A percentile compares a stretch with the other conserved stretches of the same genome.
Conservation (phyloP, 2,329 filamentous ascomycete genomes). For the Xylaria sp. region DNA sequence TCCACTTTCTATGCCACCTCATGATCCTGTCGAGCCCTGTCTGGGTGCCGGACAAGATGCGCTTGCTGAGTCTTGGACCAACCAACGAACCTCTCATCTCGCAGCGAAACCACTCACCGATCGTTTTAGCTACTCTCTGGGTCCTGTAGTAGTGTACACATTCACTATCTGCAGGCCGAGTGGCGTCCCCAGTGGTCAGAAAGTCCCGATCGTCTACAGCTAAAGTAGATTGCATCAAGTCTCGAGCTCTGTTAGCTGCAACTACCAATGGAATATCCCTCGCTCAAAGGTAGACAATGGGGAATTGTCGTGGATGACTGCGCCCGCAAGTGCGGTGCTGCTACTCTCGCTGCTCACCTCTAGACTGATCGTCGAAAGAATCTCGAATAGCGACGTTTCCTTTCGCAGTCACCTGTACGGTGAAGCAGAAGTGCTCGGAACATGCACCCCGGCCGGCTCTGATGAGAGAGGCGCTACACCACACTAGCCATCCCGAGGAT, state of each 20-base stretch:
- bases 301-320: background rate
- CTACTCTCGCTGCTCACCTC: slow-evolving; percentile 4
- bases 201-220: slow-evolving; percentile 5
- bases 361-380: background rate
- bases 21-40: slow-evolving; percentile 23
- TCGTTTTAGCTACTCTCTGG: slow-evolving; percentile 4
- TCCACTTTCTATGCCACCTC: slow-evolving; percentile 33
- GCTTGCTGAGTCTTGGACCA: slow-evolving; percentile 14
- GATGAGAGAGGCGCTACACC: slow-evolving; percentile 14
- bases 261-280: background rate
- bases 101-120: slow-evolving; percentile 21
- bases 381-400: background rate
- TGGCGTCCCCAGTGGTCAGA: slow-evolving; percentile 23
- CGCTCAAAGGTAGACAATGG: background rate
- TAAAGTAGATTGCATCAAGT: background rate
- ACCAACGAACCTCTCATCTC: slow-evolving; percentile 27
- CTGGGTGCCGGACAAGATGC: slow-evolving; percentile 13
- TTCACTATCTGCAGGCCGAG: background rate
- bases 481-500: slow-evolving; percentile 12
- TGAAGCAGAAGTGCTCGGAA: slow-evolving; percentile 27
- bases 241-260: background rate
- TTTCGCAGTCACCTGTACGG: slow-evolving; percentile 17
- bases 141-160: background rate
- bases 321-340: slow-evolving; percentile 14
- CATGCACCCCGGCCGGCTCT: slow-evolving; percentile 28